Evolutionary conservation across 805 yeast species (phyloP), one percentile per base, ranked within the genome.

Genomic region (Pachysolen tannophilus): DNA sequence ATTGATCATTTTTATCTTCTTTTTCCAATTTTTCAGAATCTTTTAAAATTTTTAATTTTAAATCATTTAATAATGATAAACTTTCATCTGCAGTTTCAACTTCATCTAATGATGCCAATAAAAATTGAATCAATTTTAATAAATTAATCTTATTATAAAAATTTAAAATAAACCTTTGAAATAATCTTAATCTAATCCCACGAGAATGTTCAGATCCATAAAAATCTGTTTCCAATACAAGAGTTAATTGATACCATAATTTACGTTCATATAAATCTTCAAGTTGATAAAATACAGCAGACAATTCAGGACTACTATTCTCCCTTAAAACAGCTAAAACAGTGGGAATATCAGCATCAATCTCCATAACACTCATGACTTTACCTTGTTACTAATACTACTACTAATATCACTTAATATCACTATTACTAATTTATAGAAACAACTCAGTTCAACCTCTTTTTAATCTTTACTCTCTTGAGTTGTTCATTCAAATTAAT

Each of bases 201-300:
- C 55, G 58, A 10, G 82, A 66, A 19, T 64, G 65, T 7, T 74
- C 67, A 37, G 67, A 64, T 28, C 62, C 63, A 61, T 75, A 90
- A 51, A 88, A 72, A 42, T 68, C 69, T 24, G 63, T 63, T 5
- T 61, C 60, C 38, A 92, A 63, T 6, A 74, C 59, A 41, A 74
- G 72, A 2, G 96, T 84, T 53, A 92, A 70, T 64, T 92, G 97
- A 61, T 82, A 94, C 97, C 97, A 92, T 54, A 90, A 70, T 57
- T 86, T 87, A 47, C 95, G 69, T 52, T 87, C 95, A 60, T 85
- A 82, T 38, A 67, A 65, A 48, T 86, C 95, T 52, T 88, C 97
- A 53, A 90, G 71, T 35, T 74, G 71, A 51, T 74, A 78, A 47
- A 82, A 70, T 6, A 67, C 55, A 20, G 76, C 72, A 8, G 75